Evolutionary conservation across 75 land plant genomes (phyloP), one percentile per base, ranked within the genome.

Genomic region (Cunninghamia lanceolata): DNA sequence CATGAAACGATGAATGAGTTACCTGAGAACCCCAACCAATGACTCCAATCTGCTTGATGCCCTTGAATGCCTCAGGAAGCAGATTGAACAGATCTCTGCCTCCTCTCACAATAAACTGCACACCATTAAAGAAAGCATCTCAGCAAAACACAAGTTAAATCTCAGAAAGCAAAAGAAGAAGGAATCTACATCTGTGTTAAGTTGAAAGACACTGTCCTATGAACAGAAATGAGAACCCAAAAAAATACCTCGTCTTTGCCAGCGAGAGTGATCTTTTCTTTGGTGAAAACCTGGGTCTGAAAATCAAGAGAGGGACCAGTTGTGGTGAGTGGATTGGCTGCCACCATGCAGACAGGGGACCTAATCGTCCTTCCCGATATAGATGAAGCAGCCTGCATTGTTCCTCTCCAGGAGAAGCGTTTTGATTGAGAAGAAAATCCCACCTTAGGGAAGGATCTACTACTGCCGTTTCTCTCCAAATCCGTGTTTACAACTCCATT

Each of bases 21-120:
- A 98, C 99, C 94, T 98, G 99, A 35, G 99, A 98, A 47, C 99
- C 99, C 98, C 99, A 98, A 17, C 99, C 99, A 80, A 98, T 94
- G 17, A 98, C 99, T 17, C 99, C 99, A 88, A 98, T 98, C 88
- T 96, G 95, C 91, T 98, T 95, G 81, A 98, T 91, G 43, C 98
- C 99, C 89, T 95, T 96, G 87, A 98, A 96, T 9, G 99, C 98
- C 46, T 94, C 94, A 15, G 98, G 98, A 88, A 98, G 88, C 90
- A 96, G 84, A 46, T 82, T 85, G 66, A 98, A 98, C 84, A 96
- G 89, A 89, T 98, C 93, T 89, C 99, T 92, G 84, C 99, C 98
- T 86, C 99, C 99, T 89, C 93, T 94, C 75, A 98, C 99, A 86
- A 98, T 96, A 78, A 92, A 96, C 98, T 97, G 90, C 73, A 2